Evolutionary conservation across 225 moss, liverwort and hornwort genomes (phyloP).

Genomic region (Pseudoscleropodium purum): DNA sequence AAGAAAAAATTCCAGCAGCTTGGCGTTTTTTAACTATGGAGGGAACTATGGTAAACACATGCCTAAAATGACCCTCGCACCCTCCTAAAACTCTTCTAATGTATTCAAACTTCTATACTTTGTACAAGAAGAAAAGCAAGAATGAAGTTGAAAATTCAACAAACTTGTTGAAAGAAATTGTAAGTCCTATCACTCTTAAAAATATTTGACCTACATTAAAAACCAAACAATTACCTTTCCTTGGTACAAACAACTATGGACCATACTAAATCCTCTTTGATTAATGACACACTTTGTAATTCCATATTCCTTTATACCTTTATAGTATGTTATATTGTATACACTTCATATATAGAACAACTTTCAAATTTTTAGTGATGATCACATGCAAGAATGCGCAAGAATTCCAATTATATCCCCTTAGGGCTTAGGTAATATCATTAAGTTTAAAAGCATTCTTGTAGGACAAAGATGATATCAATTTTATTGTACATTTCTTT

Average conservation of each 20-base stretch:
- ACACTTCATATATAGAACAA: background rate
- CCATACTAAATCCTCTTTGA: background rate
- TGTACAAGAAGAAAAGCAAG: background rate
- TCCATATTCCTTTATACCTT: background rate
- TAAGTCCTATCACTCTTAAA: background rate
- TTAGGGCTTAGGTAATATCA: background rate
- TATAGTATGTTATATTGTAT: background rate
- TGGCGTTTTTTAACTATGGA: no score
- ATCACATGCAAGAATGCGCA: accelerated
- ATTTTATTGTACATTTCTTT: no score
- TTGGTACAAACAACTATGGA: background rate
- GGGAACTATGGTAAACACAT: no score
- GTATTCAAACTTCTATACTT: background rate
- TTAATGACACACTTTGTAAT: background rate
- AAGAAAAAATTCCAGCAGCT: no score
- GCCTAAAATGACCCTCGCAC: no score
- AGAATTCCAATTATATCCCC: background rate
- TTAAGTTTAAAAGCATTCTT: background rate
- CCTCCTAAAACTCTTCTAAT: no score
- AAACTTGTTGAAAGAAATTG: background rate
- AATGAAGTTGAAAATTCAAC: background rate
- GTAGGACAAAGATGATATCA: background rate
- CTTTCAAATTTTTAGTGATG: background rate
- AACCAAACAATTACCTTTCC: background rate
- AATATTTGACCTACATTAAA: background rate